Percentiles rank a stretch among this genome's conserved stretches.
These are phyloP conservation scores for Dalbergia oliveri DNA, from an alignment of 306 rosid species.

Conservation along the genomic window DNA sequence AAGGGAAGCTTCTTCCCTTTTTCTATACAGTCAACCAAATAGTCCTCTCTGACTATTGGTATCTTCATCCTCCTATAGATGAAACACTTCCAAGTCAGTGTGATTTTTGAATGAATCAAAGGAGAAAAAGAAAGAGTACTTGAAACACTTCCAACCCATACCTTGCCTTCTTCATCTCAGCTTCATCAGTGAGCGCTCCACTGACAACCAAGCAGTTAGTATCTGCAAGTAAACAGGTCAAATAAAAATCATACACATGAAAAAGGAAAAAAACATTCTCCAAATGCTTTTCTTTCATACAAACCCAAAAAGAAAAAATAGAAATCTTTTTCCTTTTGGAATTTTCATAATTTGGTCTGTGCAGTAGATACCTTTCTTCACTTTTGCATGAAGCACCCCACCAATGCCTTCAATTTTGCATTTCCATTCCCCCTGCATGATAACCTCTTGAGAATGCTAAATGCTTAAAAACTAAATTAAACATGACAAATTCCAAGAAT, in stretches of 20 bases:
- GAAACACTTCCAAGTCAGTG: conserved; percentile 42
- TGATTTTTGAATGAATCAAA: conserved; percentile 28
- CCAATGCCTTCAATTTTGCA: conserved; percentile 68
- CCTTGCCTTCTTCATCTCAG: conserved; percentile 90
- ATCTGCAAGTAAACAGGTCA: conserved; percentile 66
- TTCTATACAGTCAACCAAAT: conserved; percentile 82
- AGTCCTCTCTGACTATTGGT: conserved; percentile 89
- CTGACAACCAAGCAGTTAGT: conserved; percentile 86
- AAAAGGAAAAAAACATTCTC: background rate
- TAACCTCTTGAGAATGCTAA: conserved; percentile 34
- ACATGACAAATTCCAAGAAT: conserved; percentile 34
- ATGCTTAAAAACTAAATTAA: conserved; percentile 38
- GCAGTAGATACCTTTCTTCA: conserved; percentile 74
- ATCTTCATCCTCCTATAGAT: conserved; percentile 83
- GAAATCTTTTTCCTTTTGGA: background rate
- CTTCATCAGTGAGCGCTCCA: conserved; percentile 68
- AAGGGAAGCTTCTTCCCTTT: conserved; percentile 82
- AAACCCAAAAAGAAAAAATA: background rate
- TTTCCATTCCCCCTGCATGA: conserved; percentile 83
- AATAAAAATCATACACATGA: conserved; percentile 26
- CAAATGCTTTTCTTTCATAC: background rate
- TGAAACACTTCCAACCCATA: conserved; percentile 47
- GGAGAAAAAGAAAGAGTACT: conserved; percentile 23
- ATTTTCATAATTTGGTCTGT: conserved; percentile 35
- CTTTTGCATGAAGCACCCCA: conserved; percentile 80